Percentiles rank a stretch among this genome's conserved stretches.
These are phyloP conservation scores for Pelargonium fulgidum DNA, from an alignment of 441 rosid species.

Conservation along the genomic window DNA sequence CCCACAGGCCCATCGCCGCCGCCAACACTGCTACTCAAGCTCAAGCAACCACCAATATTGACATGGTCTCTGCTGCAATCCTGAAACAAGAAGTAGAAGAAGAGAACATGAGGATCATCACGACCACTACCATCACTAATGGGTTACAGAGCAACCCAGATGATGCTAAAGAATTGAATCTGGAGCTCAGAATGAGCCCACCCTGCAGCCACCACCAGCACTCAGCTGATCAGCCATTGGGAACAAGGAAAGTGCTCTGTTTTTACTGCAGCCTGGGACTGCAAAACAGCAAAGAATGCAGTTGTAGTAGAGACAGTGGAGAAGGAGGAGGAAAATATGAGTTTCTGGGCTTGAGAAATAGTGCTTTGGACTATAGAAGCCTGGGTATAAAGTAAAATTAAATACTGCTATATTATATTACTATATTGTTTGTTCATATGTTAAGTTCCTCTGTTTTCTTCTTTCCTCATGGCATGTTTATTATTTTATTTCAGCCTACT, in stretches of 20 bases:
- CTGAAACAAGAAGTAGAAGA: neutral
- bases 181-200: slow-evolving; percentile 4
- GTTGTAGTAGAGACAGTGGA: neutral
- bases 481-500: too few relatives aligned
- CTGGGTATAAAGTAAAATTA: slow-evolving; percentile 49
- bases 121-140: too few relatives aligned
- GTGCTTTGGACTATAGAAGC: slow-evolving; percentile 52
- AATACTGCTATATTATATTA: neutral
- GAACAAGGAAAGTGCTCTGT: slow-evolving; percentile 17
- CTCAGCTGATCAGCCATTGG: too few relatives aligned
- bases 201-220: neutral
- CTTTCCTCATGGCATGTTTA: too few relatives aligned
- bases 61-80: neutral
- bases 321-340: slow-evolving; percentile 43
- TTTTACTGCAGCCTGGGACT: slow-evolving; percentile 29
- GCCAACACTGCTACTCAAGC: neutral
- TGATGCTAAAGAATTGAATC: neutral
- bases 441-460: too few relatives aligned
- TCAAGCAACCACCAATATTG: neutral
- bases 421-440: too few relatives aligned
- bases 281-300: slow-evolving; percentile 33
- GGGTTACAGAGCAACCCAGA: neutral
- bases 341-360: slow-evolving; percentile 58
- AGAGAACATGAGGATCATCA: neutral
- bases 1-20: slow-evolving; percentile 54